Conservation (phyloP, 139 green algal species). For the Micromonas commoda region DNA sequence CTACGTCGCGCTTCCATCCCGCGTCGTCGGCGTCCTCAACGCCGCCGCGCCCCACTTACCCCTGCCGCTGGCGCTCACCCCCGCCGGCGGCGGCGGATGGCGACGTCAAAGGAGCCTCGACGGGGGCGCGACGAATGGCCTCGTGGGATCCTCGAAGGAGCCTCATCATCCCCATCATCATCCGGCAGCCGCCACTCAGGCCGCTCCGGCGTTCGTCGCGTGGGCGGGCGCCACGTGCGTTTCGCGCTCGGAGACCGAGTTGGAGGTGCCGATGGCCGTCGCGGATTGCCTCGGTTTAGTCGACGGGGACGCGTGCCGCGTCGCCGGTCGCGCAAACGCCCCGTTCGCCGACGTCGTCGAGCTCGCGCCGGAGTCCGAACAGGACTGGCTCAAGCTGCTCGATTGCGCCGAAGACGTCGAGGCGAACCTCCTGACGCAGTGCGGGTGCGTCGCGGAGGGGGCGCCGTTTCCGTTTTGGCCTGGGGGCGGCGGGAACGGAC, state of each 20-base stretch:
- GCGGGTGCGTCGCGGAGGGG: background rate
- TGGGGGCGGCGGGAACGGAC: background rate
- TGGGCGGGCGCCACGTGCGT: background rate
- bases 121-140: too few species aligned
- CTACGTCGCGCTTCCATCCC: background rate
- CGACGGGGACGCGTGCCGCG: background rate
- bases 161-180: too few species aligned
- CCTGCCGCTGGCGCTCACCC: background rate
- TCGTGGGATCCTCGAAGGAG: too few species aligned
- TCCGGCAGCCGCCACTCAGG: too few species aligned
- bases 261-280: background rate
- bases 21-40: background rate
- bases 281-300: background rate
- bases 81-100: background rate
- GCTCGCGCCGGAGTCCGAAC: background rate
- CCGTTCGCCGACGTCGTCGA: background rate
- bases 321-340: background rate
- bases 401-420: constrained; percentile 1
- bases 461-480: constrained; percentile 6
- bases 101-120: background rate
- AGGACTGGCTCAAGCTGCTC: constrained; percentile 4
- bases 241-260: background rate
- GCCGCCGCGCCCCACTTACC: background rate
- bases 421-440: background rate
- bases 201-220: background rate